Evolutionary conservation across 345 rosid genomes (phyloP).

Genomic region (Moricandia moricandioides): DNA sequence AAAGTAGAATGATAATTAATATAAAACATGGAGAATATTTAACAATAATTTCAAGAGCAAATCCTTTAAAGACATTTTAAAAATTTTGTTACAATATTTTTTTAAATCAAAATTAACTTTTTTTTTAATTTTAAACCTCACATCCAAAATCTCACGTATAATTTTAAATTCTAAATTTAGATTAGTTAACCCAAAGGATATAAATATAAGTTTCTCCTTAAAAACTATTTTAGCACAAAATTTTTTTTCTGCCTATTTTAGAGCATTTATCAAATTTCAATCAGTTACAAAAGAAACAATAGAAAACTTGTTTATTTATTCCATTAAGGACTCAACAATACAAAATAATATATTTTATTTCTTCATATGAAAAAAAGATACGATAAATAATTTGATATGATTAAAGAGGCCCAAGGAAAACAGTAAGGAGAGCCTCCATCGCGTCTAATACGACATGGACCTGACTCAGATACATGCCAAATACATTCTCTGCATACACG

Average conservation of each 20-base stretch:
- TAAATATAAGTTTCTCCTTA: too few relatives aligned
- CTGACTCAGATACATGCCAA: background rate
- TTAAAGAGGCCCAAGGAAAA: constrained; percentile 6
- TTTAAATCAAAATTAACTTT: too few relatives aligned
- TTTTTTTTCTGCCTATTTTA: too few relatives aligned
- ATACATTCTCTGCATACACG: constrained; percentile 10
- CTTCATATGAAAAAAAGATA: background rate
- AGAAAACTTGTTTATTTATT: background rate
- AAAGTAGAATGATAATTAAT: too few relatives aligned
- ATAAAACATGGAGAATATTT: background rate
- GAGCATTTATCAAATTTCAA: too few relatives aligned
- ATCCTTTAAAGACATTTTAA: too few relatives aligned
- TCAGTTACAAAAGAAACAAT: background rate
- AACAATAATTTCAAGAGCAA: background rate
- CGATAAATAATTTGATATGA: background rate
- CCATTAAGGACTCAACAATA: background rate
- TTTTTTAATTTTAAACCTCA: too few relatives aligned
- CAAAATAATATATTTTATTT: background rate
- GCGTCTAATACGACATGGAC: constrained; percentile 6
- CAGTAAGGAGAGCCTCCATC: background rate
- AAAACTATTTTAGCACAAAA: too few relatives aligned
- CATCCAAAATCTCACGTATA: too few relatives aligned
- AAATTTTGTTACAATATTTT: too few relatives aligned
- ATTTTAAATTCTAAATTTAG: too few relatives aligned
- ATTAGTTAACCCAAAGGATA: too few relatives aligned